A percentile compares a stretch with the other conserved stretches of the same genome.
Evolutionary conservation across 805 yeast genomes (phyloP).

Genomic region (Lachancea nothofagi): DNA sequence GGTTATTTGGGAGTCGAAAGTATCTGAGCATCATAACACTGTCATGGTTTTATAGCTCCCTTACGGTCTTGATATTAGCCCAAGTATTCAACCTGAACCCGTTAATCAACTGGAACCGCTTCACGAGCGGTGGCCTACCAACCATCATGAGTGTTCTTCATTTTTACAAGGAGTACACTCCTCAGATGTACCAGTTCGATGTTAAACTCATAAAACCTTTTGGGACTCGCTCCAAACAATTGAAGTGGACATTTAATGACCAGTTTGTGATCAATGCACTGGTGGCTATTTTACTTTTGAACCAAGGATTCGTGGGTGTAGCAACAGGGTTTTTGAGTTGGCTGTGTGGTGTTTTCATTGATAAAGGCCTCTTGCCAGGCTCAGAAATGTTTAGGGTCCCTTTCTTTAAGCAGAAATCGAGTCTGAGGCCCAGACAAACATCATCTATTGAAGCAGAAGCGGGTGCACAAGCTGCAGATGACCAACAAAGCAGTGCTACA

Average conservation of each 20-base stretch:
- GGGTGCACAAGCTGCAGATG: slow-evolving; percentile 10
- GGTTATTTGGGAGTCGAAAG: slow-evolving; percentile 52
- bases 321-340: slow-evolving; percentile 39
- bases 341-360: slow-evolving; percentile 40
- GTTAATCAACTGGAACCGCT: slow-evolving; percentile 36
- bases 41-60: slow-evolving; percentile 39
- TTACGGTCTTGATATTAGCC: slow-evolving; percentile 35
- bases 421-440: slow-evolving; percentile 1
- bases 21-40: slow-evolving; percentile 43
- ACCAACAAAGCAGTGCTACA: slow-evolving; percentile 22
- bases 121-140: slow-evolving; percentile 42
- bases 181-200: slow-evolving; percentile 37
- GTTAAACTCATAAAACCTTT: slow-evolving; percentile 32
- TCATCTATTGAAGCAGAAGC: neutral
- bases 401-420: slow-evolving; percentile 1
- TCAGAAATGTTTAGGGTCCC: slow-evolving; percentile 19
- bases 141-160: slow-evolving; percentile 36
- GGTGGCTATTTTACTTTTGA: slow-evolving; percentile 37
- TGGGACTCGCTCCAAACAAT: slow-evolving; percentile 14
- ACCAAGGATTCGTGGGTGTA: slow-evolving; percentile 38
- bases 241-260: slow-evolving; percentile 30
- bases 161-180: slow-evolving; percentile 38
- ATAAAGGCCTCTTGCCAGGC: slow-evolving; percentile 42
- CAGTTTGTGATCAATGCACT: slow-evolving; percentile 32
- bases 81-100: slow-evolving; percentile 30